A percentile compares a stretch with the other conserved stretches of the same genome.
Evolutionary conservation across 2,329 filamentous ascomycete genomes (phyloP).

Genomic region (Trichoderma sp.): DNA sequence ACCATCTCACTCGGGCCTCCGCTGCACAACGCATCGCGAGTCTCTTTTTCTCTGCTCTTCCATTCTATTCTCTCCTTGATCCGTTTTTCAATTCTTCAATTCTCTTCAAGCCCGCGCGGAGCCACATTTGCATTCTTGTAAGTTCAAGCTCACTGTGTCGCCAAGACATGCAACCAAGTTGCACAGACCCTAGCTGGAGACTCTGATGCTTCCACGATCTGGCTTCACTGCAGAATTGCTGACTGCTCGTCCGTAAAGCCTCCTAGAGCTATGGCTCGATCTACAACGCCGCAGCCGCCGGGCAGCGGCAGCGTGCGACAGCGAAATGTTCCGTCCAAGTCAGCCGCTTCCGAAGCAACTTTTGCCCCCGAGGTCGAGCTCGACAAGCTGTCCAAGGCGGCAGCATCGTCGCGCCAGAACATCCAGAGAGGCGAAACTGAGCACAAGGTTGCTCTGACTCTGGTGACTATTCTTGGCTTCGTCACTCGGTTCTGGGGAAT

Average conservation of each 20-base stretch:
- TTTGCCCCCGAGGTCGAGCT: constrained; percentile 45
- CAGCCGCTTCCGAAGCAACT: constrained; percentile 37
- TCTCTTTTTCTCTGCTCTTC: constrained; percentile 11
- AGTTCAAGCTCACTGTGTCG: constrained; percentile 14
- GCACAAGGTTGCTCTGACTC: constrained; percentile 71
- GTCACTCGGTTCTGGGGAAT: constrained; percentile 95
- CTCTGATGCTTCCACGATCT: neutral
- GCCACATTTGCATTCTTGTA: constrained; percentile 18
- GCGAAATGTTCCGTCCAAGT: constrained; percentile 53
- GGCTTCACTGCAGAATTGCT: neutral
- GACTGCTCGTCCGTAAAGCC: constrained; percentile 8
- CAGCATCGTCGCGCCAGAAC: constrained; percentile 29
- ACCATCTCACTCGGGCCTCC: constrained; percentile 11
- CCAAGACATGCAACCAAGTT: neutral
- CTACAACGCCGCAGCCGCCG: constrained; percentile 46
- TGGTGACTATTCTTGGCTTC: constrained; percentile 83
- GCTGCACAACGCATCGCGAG: constrained; percentile 6
- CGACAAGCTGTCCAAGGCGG: constrained; percentile 47
- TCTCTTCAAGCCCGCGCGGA: neutral
- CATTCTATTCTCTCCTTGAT: constrained; percentile 11
- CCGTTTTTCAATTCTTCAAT: neutral
- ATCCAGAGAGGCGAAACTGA: constrained; percentile 65
- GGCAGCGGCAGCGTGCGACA: constrained; percentile 60
- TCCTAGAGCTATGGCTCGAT: constrained; percentile 43
- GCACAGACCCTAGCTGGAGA: neutral